These are phyloP conservation scores for Leccinum fallax DNA, from an alignment of 1,284 basidiomycete genomes.

Conservation along the genomic window DNA sequence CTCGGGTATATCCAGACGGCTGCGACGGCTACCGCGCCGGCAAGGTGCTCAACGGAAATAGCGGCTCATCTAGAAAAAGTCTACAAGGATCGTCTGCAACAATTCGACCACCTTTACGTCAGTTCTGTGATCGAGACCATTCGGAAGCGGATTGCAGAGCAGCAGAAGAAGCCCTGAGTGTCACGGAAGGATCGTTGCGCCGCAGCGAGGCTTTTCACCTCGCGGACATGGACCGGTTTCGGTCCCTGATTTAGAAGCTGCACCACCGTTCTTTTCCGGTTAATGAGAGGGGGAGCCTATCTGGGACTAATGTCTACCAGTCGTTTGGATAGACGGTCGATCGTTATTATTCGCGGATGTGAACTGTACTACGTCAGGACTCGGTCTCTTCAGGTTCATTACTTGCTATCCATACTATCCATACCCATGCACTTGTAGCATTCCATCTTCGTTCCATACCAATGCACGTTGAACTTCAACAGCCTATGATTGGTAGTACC, in stretches of 20 bases:
- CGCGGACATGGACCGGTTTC: slow-evolving; percentile 9
- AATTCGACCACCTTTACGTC: slow-evolving; percentile 40
- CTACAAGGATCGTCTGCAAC: slow-evolving; percentile 35
- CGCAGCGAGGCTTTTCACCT: slow-evolving; percentile 5
- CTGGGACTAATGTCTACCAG: slow-evolving; percentile 2
- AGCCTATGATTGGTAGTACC: slow-evolving; percentile 5
- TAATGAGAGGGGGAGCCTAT: neutral
- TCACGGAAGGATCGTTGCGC: slow-evolving; percentile 14
- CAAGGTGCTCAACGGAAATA: slow-evolving; percentile 29
- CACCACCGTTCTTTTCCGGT: neutral
- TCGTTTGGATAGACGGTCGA: slow-evolving; percentile 8
- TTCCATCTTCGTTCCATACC: neutral
- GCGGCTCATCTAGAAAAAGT: slow-evolving; percentile 30
- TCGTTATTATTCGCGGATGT: slow-evolving; percentile 13
- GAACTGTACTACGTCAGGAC: slow-evolving; percentile 6
- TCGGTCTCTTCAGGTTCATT: slow-evolving; percentile 5
- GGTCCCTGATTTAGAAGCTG: slow-evolving; percentile 23
- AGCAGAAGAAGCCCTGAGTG: slow-evolving; percentile 34
- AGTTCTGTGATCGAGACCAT: slow-evolving; percentile 35
- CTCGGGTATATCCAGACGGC: slow-evolving; percentile 31
- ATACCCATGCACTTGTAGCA: slow-evolving; percentile 3
- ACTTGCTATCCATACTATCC: slow-evolving; percentile 1
- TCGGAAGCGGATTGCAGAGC: slow-evolving; percentile 38
- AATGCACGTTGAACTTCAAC: neutral
- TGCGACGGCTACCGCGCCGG: slow-evolving; percentile 26